phyloP scores from a whole-genome alignment of 2,329 filamentous ascomycete genomes.

The Paecilomyces formosus region DNA sequence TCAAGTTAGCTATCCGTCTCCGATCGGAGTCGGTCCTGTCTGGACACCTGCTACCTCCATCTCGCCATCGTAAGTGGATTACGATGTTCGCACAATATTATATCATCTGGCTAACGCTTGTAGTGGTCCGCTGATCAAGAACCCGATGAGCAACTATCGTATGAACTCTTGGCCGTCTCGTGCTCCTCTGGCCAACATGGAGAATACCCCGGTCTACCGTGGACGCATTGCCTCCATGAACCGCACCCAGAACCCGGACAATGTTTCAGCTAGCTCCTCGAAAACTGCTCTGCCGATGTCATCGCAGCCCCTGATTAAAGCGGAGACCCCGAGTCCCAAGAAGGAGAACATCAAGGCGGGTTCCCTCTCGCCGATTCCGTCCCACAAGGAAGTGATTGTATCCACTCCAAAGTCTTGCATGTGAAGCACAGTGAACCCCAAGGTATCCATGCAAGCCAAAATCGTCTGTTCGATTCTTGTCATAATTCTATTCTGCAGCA shows the following conservation, averaged over 20 bases:
- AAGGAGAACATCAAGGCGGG: constrained; percentile 31
- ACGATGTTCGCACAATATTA: constrained; percentile 9
- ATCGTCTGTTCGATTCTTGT: background rate
- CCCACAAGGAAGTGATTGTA: constrained; percentile 30
- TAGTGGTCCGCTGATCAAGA: constrained; percentile 34
- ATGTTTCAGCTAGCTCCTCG: constrained; percentile 27
- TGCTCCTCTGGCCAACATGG: constrained; percentile 27
- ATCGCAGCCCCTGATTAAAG: constrained; percentile 20
- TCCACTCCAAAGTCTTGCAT: constrained; percentile 27
- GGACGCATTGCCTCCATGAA: constrained; percentile 17
- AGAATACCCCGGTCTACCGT: constrained; percentile 31
- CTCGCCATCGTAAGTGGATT: constrained; percentile 34
- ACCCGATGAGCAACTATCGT: constrained; percentile 24
- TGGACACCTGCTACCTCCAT: constrained; percentile 44
- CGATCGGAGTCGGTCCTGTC: constrained; percentile 30
- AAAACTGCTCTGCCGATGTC: constrained; percentile 26
- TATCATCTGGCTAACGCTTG: constrained; percentile 2
- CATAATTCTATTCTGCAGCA: background rate
- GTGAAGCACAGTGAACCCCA: constrained; percentile 4
- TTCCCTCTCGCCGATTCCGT: constrained; percentile 30
- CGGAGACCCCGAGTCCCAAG: constrained; percentile 32
- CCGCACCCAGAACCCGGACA: constrained; percentile 18
- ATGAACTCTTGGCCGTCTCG: constrained; percentile 31
- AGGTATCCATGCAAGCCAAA: too few species aligned
- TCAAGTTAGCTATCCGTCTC: constrained; percentile 36